Conservation (phyloP, 495 filamentous ascomycete genomes). For the Lophiotrema nucula region DNA sequence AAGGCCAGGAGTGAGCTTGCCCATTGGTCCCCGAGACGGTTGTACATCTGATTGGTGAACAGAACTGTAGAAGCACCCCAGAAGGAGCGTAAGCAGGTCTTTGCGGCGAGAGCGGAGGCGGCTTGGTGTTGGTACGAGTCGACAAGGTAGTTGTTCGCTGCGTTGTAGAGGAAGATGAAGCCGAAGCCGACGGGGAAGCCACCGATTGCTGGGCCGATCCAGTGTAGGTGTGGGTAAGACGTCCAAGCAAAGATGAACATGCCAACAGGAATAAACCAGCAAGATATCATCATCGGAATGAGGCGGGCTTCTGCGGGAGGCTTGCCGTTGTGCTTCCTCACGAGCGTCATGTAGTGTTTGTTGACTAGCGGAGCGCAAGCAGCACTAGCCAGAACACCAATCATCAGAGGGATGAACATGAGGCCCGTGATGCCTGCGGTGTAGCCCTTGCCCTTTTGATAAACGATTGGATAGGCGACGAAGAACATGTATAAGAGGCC, state of each 20-base stretch:
- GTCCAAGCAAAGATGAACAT: slow-evolving; percentile 87
- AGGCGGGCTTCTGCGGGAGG: slow-evolving; percentile 74
- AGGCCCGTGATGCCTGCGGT: slow-evolving; percentile 69
- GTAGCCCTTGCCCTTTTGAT: slow-evolving; percentile 70
- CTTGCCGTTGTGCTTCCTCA: slow-evolving; percentile 58
- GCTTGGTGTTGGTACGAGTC: slow-evolving; percentile 84
- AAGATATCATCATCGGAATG: slow-evolving; percentile 81
- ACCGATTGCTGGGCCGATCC: slow-evolving; percentile 70
- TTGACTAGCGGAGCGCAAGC: slow-evolving; percentile 69
- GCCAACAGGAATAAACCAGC: slow-evolving; percentile 75
- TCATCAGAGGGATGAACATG: slow-evolving; percentile 75
- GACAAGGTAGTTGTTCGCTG: slow-evolving; percentile 79
- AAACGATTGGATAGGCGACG: slow-evolving; percentile 76
- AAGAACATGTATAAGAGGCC: slow-evolving; percentile 84
- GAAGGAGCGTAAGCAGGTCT: slow-evolving; percentile 74
- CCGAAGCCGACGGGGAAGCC: slow-evolving; percentile 79
- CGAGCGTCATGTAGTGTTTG: slow-evolving; percentile 68
- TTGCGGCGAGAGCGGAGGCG: slow-evolving; percentile 80
- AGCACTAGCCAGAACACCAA: slow-evolving; percentile 66
- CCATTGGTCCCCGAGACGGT: slow-evolving; percentile 69
- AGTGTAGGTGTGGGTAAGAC: slow-evolving; percentile 62
- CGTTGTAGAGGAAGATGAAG: slow-evolving; percentile 83
- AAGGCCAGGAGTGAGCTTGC: slow-evolving; percentile 69
- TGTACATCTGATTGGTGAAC: slow-evolving; percentile 77
- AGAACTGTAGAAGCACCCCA: slow-evolving; percentile 75